A percentile compares a stretch with the other conserved stretches of the same genome.
Evolutionary conservation across 148 eudicot genomes (phyloP).

Genomic region (Mesembryanthemum crystallinum): DNA sequence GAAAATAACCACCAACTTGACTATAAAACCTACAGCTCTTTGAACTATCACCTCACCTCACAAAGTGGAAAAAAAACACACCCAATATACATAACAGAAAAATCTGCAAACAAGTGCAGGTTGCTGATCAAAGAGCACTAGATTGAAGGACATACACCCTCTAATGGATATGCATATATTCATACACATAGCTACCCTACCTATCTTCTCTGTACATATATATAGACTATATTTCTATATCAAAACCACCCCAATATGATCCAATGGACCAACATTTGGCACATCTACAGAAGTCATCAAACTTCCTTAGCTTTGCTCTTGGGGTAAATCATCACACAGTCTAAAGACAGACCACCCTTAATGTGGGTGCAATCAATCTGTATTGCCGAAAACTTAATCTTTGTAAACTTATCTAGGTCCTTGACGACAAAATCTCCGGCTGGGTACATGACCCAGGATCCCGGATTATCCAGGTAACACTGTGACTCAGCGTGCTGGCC

Average conservation of each 20-base stretch:
- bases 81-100: background rate
- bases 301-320: constrained; percentile 35
- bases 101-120: background rate
- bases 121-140: background rate
- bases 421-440: constrained; percentile 67
- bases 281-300: constrained; percentile 24
- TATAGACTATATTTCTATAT: background rate
- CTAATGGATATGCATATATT: no score
- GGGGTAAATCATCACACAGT: constrained; percentile 69
- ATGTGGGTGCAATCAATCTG: constrained; percentile 93
- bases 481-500: constrained; percentile 56
- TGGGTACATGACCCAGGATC: constrained; percentile 62
- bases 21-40: background rate
- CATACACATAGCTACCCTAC: no score
- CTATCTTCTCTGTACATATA: no score
- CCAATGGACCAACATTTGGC: background rate
- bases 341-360: constrained; percentile 80
- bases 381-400: constrained; percentile 61
- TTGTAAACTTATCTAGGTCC: constrained; percentile 39
- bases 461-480: constrained; percentile 49
- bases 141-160: no score
- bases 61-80: background rate
- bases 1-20: background rate
- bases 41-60: background rate
- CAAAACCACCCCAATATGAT: background rate